Base-by-base conservation (phyloP, 306 rosid species). In the Astragalus glycyphyllos region DNA sequence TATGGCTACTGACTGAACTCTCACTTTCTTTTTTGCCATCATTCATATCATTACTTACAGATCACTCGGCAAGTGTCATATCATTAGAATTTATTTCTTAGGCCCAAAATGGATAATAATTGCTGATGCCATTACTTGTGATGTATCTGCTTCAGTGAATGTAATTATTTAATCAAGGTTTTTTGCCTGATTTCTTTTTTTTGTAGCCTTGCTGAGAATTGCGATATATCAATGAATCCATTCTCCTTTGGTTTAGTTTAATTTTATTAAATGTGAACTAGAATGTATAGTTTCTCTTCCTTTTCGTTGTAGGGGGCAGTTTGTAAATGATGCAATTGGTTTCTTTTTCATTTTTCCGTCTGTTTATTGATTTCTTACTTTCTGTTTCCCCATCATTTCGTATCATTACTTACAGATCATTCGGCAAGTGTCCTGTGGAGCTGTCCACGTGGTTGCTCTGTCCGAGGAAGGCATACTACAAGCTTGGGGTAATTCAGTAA, bases 401-500 rank as follows among this genome's bases (percentile, higher is more conserved):
- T 58, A 35, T 75, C 16, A 45, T 57, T 61, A 65, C 67, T 65
- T 78, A 34, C 86, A 93, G 98, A 71, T 84, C 69, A 88, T 93
- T 79, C 34, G 57, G 73, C 92, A 90, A 88, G 98, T 88, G 62
- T 90, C 98, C n/a, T 93, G 98, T 76, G 98, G 98, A 76, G 90
- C 97, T 75, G 96, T 83, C 58, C 98, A 93, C 63, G 89, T 77
- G 63, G 88, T 87, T 77, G 98, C 92, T 71, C 79, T 88, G 78
- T 93, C 98, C 11, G 93, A 85, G 69, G 97, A 90, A 42, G 98
- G 98, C 66, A 76, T 81, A 17, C 72, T 90, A 71, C 98, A 90
- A 80, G 96, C 98, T 56, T 90, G 98, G 98, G 98, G 98, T 93
- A 81, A 78, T 48, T 79, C 54, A 51, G 29, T 59, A 15, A 71